Percentiles rank a stretch among this genome's conserved stretches.
phyloP scores from a whole-genome alignment of 2,329 filamentous ascomycete species.

The Chaetomium strumarium region DNA sequence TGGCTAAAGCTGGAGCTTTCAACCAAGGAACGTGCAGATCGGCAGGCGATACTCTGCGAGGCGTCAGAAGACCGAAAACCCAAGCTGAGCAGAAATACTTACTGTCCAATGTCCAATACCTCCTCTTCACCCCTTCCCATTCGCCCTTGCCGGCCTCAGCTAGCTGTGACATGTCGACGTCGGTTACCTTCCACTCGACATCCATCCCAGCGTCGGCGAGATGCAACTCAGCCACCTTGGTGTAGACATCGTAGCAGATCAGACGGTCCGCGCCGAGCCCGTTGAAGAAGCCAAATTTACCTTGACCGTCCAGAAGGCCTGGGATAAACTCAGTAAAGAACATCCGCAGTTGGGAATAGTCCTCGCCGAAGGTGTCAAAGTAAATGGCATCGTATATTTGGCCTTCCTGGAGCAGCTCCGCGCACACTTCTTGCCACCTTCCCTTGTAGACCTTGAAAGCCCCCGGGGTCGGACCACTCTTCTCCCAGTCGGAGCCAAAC shows the following conservation, averaged over 20 bases:
- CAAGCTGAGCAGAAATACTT: constrained; percentile 30
- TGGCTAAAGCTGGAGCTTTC: neutral
- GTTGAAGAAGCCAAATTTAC: constrained; percentile 83
- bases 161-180: constrained; percentile 62
- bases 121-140: constrained; percentile 82
- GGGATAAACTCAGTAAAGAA: constrained; percentile 90
- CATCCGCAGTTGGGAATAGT: constrained; percentile 74
- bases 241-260: constrained; percentile 95
- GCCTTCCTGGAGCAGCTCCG: constrained; percentile 59
- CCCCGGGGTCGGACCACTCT: constrained; percentile 51
- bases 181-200: constrained; percentile 74
- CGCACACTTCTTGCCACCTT: constrained; percentile 76
- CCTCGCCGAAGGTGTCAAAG: constrained; percentile 96
- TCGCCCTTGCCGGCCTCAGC: constrained; percentile 63
- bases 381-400: constrained; percentile 83
- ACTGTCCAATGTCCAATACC: constrained; percentile 84
- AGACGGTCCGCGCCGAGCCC: constrained; percentile 86
- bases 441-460: constrained; percentile 69
- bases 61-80: constrained; percentile 25
- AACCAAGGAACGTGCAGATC: constrained; percentile 63
- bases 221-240: constrained; percentile 86
- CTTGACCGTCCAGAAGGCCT: constrained; percentile 63
- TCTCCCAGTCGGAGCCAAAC: constrained; percentile 53
- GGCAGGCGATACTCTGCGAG: constrained; percentile 62
- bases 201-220: constrained; percentile 84